Conservation (phyloP, 345 rosid genomes). For the Sonneratia caseolaris region DNA sequence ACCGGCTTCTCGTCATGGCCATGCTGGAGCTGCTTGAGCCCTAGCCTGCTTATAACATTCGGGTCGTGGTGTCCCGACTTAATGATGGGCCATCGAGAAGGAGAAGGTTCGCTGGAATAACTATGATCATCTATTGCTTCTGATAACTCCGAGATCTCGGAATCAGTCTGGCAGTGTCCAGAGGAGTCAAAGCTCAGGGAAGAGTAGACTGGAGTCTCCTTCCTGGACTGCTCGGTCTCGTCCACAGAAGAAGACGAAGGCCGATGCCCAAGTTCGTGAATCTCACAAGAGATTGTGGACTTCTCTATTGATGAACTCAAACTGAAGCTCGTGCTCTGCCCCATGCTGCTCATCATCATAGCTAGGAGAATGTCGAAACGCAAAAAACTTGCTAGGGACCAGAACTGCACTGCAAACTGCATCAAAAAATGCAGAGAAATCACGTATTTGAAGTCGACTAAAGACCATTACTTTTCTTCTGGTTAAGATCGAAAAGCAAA, state of each 20-base stretch:
- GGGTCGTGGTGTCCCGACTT: slow-evolving; percentile 21
- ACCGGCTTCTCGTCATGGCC: slow-evolving; percentile 16
- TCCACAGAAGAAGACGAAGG: slow-evolving; percentile 47
- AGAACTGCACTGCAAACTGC: not conserved
- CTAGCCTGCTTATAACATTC: slow-evolving; percentile 17
- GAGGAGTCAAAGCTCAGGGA: slow-evolving; percentile 48
- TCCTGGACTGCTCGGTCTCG: slow-evolving; percentile 34
- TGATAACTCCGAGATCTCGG: slow-evolving; percentile 61
- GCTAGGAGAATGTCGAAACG: not conserved
- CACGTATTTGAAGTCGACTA: not conserved
- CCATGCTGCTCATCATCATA: slow-evolving; percentile 21
- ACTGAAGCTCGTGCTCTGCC: slow-evolving; percentile 8
- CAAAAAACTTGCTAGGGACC: not conserved
- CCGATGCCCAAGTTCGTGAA: slow-evolving; percentile 35
- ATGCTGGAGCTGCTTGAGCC: slow-evolving; percentile 24
- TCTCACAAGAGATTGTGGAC: slow-evolving; percentile 32
- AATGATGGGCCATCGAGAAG: slow-evolving; percentile 38
- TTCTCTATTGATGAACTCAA: slow-evolving; percentile 18
- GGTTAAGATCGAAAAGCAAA: slow-evolving; percentile 36
- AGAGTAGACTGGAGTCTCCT: slow-evolving; percentile 52
- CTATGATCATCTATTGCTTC: slow-evolving; percentile 49
- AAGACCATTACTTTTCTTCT: slow-evolving; percentile 22
- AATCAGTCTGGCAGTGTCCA: slow-evolving; percentile 40
- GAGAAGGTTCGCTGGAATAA: slow-evolving; percentile 43
- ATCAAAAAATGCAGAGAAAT: not conserved